A percentile compares a stretch with the other conserved stretches of the same genome.
phyloP scores from a whole-genome alignment of 2,329 filamentous ascomycete genomes.

The Neofusicoccum parvum region DNA sequence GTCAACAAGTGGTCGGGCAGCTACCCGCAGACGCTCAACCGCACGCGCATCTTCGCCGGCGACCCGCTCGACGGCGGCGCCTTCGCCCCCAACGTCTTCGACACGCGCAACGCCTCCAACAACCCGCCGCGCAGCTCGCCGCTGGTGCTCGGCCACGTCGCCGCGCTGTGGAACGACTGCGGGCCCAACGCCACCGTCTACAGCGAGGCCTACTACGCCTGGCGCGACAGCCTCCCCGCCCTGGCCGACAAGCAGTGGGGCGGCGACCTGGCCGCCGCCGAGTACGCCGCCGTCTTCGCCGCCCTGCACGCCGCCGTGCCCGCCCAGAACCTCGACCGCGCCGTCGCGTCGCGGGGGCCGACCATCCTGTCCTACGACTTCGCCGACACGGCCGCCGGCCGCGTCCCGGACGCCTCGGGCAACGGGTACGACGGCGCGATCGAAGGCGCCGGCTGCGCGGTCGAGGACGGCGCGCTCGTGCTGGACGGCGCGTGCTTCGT shows the following conservation, averaged over 20 bases:
- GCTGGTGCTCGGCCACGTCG: conserved; percentile 47
- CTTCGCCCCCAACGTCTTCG: conserved; percentile 56
- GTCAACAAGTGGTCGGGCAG: conserved; percentile 50
- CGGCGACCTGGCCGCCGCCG: conserved; percentile 29
- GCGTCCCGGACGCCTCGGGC: conserved; percentile 40
- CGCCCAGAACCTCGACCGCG: conserved; percentile 49
- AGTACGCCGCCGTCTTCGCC: conserved; percentile 5
- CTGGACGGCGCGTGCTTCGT: conserved; percentile 45
- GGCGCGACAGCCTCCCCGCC: conserved; percentile 49
- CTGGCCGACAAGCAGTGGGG: conserved; percentile 50
- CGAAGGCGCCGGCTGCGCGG: not conserved
- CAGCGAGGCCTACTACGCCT: conserved; percentile 52
- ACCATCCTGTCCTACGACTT: conserved; percentile 43
- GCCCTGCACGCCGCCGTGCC: conserved; percentile 43
- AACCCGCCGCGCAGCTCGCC: conserved; percentile 47
- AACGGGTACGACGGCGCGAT: conserved; percentile 46
- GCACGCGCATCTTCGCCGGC: conserved; percentile 47
- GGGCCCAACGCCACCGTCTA: conserved; percentile 53
- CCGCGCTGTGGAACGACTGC: conserved; percentile 49
- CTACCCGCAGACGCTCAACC: conserved; percentile 53
- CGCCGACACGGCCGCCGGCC: not conserved
- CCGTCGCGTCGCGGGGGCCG: not conserved
- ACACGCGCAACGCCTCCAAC: conserved; percentile 51
- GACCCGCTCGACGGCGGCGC: conserved; percentile 42
- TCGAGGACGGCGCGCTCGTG: not conserved